phyloP scores from a whole-genome alignment of 2,329 filamentous ascomycete species.

The Helminthosporium solani region DNA sequence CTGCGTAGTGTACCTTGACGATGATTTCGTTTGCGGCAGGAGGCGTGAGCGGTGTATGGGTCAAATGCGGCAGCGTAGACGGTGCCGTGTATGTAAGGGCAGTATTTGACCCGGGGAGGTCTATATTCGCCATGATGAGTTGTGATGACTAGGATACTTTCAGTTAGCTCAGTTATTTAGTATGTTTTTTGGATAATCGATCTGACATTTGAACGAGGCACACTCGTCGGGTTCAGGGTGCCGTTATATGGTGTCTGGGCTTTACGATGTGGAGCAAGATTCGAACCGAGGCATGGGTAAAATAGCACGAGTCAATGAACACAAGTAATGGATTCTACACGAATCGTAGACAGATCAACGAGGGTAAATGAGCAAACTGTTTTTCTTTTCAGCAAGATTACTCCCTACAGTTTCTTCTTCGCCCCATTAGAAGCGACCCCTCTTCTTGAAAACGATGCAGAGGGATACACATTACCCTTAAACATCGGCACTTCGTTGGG shows the following conservation, averaged over 20 bases:
- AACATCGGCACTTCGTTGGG: not conserved
- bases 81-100: constrained; percentile 31
- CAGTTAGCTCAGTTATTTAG: too few species aligned
- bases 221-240: too few species aligned
- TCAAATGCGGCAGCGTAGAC: constrained; percentile 24
- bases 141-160: too few species aligned
- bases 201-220: too few species aligned
- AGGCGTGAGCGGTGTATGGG: constrained; percentile 15
- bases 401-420: not conserved
- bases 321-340: too few species aligned
- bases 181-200: too few species aligned
- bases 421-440: not conserved
- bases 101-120: constrained; percentile 23
- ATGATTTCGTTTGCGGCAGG: constrained; percentile 31
- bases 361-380: too few species aligned
- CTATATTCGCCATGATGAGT: not conserved
- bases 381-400: too few species aligned
- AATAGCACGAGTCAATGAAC: not conserved
- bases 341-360: too few species aligned
- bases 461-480: not conserved
- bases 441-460: not conserved
- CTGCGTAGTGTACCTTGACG: constrained; percentile 46
- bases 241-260: too few species aligned
- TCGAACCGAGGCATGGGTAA: not conserved
- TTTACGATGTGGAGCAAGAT: not conserved